Evolutionary conservation across 1,139 yeast species (phyloP), one percentile per base, ranked within the genome.

Genomic region (Suhomyces yuchorum): DNA sequence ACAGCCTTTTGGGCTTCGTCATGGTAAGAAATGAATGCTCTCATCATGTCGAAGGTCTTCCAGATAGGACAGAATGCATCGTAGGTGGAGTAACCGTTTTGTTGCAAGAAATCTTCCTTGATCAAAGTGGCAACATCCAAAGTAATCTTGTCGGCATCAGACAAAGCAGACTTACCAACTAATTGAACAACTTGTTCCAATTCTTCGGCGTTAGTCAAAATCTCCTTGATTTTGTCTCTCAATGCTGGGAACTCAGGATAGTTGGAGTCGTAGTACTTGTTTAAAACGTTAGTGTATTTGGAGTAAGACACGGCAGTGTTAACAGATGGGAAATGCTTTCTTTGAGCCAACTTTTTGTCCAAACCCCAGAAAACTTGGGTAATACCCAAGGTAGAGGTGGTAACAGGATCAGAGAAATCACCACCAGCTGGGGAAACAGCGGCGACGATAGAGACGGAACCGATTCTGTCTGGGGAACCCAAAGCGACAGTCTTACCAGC

Each of bases 381-480:
- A 62, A 93, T 93, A 85, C 97, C 97, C 65, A 93, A 82, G 41
- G 99, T 93, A 11, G 99, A 83, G 32, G 98, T 93, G 35, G 99
- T 93, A 59, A 93, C 99, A 40, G 99, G 99, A 76, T 93, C 99
- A 18, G 99, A 93, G 85, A 93, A 92, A 80, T 93, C 99, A 85
- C 99, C 99, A 84, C 99, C 99, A 51, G 99, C 98, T 59, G 99
- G 99, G 8, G 98, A 92, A 42, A 93, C 99, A 60, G 99, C 99
- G 51, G 99, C 99, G 63, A 93, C 99, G 71, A 93, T 93, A 23
- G 99, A 93, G 56, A 93, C 99, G 34, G 98, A 92, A 53, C 99
- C 99, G 59, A 82, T 67, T 78, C 99, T 90, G 61, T 89, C 87
- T 55, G 99, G 99, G 55, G 96, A 89, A 66, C 99, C 99, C 55